Conservation (phyloP, 2,329 filamentous ascomycete species). For the Fonsecaea monophora region DNA sequence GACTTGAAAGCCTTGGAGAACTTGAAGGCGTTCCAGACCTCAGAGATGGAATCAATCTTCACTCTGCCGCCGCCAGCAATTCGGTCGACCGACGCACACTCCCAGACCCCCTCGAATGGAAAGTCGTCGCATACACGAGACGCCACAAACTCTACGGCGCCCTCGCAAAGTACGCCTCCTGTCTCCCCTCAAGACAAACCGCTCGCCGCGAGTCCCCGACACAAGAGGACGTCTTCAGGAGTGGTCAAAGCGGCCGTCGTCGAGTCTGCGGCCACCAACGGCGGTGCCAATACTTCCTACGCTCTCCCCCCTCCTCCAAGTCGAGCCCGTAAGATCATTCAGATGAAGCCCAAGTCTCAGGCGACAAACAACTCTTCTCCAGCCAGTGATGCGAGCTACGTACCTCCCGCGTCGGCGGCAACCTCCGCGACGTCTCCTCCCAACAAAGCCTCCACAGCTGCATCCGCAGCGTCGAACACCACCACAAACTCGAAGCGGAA, state of each 20-base stretch:
- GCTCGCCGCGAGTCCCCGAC: slow-evolving; percentile 31
- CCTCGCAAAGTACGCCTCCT: slow-evolving; percentile 44
- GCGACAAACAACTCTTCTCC: slow-evolving; percentile 51
- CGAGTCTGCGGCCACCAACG: slow-evolving; percentile 22
- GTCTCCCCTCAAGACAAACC: slow-evolving; percentile 42
- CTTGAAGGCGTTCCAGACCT: slow-evolving; percentile 26
- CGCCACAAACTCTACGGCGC: slow-evolving; percentile 49
- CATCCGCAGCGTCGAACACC: slow-evolving; percentile 33
- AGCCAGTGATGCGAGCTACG: slow-evolving; percentile 31
- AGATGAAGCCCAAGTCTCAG: slow-evolving; percentile 80
- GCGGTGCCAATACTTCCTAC: slow-evolving; percentile 68
- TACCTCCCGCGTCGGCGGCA: slow-evolving; percentile 36
- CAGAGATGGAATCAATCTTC: slow-evolving; percentile 69
- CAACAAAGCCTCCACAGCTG: slow-evolving; percentile 35
- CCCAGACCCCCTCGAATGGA: slow-evolving; percentile 50
- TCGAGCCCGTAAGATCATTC: slow-evolving; percentile 92
- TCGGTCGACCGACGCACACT: slow-evolving; percentile 53
- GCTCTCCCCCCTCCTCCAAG: slow-evolving; percentile 90
- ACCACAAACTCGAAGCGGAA: slow-evolving; percentile 71
- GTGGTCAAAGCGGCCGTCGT: slow-evolving; percentile 38
- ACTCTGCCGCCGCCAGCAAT: slow-evolving; percentile 79
- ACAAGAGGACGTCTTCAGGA: slow-evolving; percentile 39
- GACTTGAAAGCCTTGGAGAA: slow-evolving; percentile 75
- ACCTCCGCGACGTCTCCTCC: slow-evolving; percentile 18
- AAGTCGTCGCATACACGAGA: slow-evolving; percentile 57